These are phyloP conservation scores for Rhododendron ferrugineum DNA, from an alignment of 148 eudicot species.

Conservation along the genomic window DNA sequence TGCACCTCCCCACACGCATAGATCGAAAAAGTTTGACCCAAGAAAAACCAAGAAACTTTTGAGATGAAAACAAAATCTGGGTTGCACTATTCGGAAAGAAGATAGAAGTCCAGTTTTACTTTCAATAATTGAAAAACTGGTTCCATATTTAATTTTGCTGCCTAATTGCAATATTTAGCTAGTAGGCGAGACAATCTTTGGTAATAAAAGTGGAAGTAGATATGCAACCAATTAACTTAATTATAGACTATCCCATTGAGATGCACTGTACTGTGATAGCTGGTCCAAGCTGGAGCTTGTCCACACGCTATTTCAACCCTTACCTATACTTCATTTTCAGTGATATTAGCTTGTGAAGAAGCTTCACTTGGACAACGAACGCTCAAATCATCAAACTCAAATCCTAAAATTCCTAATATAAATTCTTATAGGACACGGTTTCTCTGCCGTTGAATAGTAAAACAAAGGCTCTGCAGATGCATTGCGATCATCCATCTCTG, in stretches of 20 bases:
- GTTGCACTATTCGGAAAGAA: no score
- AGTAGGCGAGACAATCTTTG: not conserved
- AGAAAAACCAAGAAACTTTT: no score
- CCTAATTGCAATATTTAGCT: no score
- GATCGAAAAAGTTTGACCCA: no score
- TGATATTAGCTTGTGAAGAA: not conserved
- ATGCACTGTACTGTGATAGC: not conserved
- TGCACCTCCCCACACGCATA: no score
- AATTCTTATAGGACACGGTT: not conserved
- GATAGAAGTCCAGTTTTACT: no score
- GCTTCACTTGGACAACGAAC: not conserved
- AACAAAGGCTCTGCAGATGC: not conserved
- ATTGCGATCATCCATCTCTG: not conserved
- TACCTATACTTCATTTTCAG: not conserved
- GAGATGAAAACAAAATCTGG: no score
- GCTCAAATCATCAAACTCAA: not conserved
- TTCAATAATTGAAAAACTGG: no score
- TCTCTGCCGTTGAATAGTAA: not conserved
- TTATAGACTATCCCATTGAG: not conserved
- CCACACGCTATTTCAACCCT: not conserved
- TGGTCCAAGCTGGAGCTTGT: not conserved
- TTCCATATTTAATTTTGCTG: no score
- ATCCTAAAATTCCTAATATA: not conserved
- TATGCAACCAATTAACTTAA: not conserved
- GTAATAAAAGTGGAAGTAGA: not conserved